Evolutionary conservation across 2,329 filamentous ascomycete species (phyloP).

Genomic region (Aspergillus arachidicola): DNA sequence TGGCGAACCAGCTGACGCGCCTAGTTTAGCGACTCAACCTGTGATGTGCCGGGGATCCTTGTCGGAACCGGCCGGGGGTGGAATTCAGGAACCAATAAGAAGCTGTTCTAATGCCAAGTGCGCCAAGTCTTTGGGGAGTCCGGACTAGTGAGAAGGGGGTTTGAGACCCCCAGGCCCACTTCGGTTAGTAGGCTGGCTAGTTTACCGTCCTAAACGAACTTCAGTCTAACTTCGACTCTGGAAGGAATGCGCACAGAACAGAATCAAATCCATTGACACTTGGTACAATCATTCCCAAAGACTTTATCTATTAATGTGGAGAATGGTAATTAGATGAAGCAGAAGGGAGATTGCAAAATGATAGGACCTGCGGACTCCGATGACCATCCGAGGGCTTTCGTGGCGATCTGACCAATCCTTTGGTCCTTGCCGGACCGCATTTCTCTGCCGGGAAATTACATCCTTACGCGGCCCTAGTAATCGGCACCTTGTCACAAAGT

Average conservation of each 20-base stretch:
- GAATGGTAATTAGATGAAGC: background rate
- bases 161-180: background rate
- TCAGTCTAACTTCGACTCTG: background rate
- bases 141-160: slow-evolving; percentile 10
- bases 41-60: slow-evolving; percentile 6
- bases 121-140: slow-evolving; percentile 13
- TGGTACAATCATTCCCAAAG: background rate
- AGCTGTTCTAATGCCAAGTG: background rate
- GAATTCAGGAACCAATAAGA: slow-evolving; percentile 7
- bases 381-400: background rate
- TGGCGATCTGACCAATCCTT: slow-evolving; percentile 1
- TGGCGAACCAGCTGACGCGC: slow-evolving; percentile 11
- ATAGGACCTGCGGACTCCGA: background rate
- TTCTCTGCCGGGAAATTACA: slow-evolving; percentile 12
- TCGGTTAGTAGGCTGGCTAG: background rate
- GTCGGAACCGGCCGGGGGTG: slow-evolving; percentile 15
- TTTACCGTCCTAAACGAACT: background rate
- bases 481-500: background rate
- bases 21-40: slow-evolving; percentile 3
- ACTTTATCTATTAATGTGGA: background rate
- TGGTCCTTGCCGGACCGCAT: slow-evolving; percentile 2
- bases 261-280: background rate
- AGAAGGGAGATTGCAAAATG: background rate
- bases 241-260: background rate
- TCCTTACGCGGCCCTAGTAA: slow-evolving; percentile 6